A percentile compares a stretch with the other conserved stretches of the same genome.
Conservation (phyloP, 1,139 yeast genomes). For the Saccharomycopsis hybrid region DNA sequence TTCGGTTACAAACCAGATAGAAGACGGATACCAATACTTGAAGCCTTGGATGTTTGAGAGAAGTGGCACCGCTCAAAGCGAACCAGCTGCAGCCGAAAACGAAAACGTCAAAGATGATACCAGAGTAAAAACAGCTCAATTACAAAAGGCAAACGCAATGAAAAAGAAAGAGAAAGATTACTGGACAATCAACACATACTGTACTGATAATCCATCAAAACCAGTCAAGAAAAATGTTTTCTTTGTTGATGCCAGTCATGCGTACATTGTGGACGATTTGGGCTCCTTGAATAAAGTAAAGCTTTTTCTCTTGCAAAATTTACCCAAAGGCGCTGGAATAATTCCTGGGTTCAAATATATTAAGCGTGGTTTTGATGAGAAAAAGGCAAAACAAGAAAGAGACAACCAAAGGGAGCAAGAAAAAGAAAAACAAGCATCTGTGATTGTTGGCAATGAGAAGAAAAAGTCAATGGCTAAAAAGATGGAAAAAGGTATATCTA, state of each 20-base stretch:
- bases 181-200: background rate
- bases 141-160: background rate
- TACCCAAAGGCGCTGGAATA: slow-evolving; percentile 11
- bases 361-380: slow-evolving; percentile 13
- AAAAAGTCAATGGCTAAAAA: slow-evolving; percentile 22
- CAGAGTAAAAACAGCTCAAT: too few relatives aligned
- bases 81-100: background rate
- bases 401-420: background rate
- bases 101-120: background rate
- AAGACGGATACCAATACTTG: slow-evolving; percentile 39
- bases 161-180: background rate
- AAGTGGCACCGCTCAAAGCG: background rate
- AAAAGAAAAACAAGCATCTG: background rate
- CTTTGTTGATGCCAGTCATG: slow-evolving; percentile 32
- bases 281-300: slow-evolving; percentile 10
- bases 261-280: slow-evolving; percentile 31
- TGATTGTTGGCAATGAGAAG: background rate
- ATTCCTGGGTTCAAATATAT: slow-evolving; percentile 13
- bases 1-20: slow-evolving; percentile 51
- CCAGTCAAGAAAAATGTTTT: slow-evolving; percentile 28
- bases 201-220: background rate
- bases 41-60: slow-evolving; percentile 23
- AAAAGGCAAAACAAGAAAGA: background rate
- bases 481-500: slow-evolving; percentile 23
- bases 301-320: slow-evolving; percentile 11